phyloP scores from a whole-genome alignment of 2,329 filamentous ascomycete genomes.

The Phyllosticta citribraziliensis region DNA sequence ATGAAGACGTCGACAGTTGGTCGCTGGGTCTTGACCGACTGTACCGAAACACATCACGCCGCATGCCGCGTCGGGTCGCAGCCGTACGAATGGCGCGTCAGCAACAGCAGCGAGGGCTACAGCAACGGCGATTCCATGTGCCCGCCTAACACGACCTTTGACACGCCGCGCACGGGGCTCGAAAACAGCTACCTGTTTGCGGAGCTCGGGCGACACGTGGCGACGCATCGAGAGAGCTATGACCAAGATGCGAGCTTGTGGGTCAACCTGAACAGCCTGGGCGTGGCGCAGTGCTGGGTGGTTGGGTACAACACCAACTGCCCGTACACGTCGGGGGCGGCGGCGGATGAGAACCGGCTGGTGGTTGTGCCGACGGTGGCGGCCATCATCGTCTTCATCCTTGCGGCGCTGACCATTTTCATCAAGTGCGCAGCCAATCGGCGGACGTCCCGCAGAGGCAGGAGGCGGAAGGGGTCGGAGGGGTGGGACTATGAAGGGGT shows the following conservation, averaged over 20 bases:
- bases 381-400: slow-evolving; percentile 51
- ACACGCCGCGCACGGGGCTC: slow-evolving; percentile 50
- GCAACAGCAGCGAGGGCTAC: slow-evolving; percentile 33
- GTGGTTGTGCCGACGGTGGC: slow-evolving; percentile 54
- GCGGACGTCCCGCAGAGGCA: slow-evolving; percentile 40
- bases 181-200: slow-evolving; percentile 49
- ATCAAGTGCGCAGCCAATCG: slow-evolving; percentile 56
- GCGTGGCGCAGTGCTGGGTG: slow-evolving; percentile 51
- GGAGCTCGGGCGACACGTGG: slow-evolving; percentile 16
- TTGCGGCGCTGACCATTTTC: slow-evolving; percentile 52
- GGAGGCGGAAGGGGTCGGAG: slow-evolving; percentile 37
- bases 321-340: slow-evolving; percentile 42
- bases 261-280: slow-evolving; percentile 53
- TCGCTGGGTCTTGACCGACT: slow-evolving; percentile 51
- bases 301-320: slow-evolving; percentile 46
- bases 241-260: slow-evolving; percentile 31
- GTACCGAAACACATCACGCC: slow-evolving; percentile 39
- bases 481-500: slow-evolving; percentile 62
- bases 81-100: slow-evolving; percentile 52
- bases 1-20: slow-evolving; percentile 36
- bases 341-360: slow-evolving; percentile 34
- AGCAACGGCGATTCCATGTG: slow-evolving; percentile 37
- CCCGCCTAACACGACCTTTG: slow-evolving; percentile 40
- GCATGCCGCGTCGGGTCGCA: slow-evolving; percentile 45
- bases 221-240: slow-evolving; percentile 16